phyloP scores from a whole-genome alignment of 306 rosid species.

The Abrus pulchellus region DNA sequence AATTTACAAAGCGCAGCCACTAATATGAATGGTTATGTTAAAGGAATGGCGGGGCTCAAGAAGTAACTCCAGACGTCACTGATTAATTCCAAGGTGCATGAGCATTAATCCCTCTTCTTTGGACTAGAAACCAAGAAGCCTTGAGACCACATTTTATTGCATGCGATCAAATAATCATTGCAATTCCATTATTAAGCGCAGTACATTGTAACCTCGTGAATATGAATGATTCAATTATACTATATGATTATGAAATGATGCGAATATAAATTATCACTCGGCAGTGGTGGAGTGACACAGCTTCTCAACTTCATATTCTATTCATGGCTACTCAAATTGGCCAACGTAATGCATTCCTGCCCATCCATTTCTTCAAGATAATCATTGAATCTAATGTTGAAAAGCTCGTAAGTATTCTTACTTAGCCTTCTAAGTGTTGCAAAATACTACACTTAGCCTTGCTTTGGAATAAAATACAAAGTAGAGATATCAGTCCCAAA shows the following conservation, averaged over 20 bases:
- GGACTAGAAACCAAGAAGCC: not conserved
- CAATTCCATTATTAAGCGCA: not conserved
- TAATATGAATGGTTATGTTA: too few relatives aligned
- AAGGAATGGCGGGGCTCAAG: not conserved
- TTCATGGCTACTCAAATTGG: not conserved
- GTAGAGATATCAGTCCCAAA: not conserved
- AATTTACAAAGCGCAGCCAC: not conserved
- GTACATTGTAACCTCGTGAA: not conserved
- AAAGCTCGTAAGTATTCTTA: constrained; percentile 20
- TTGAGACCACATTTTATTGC: too few relatives aligned
- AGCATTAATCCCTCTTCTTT: not conserved
- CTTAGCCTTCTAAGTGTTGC: not conserved
- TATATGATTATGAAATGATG: not conserved
- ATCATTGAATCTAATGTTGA: constrained; percentile 18
- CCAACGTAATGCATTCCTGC: not conserved
- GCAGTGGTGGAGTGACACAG: not conserved
- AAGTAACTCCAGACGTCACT: too few relatives aligned
- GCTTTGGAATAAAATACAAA: not conserved
- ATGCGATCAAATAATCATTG: not conserved
- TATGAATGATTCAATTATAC: not conserved
- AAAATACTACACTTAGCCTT: not conserved
- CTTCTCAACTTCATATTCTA: not conserved
- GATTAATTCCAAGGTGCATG: not conserved
- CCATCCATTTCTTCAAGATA: constrained; percentile 25
- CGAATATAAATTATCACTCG: not conserved